Base-by-base conservation (phyloP, 2,329 filamentous ascomycete species). In the Neospermospora avenae region DNA sequence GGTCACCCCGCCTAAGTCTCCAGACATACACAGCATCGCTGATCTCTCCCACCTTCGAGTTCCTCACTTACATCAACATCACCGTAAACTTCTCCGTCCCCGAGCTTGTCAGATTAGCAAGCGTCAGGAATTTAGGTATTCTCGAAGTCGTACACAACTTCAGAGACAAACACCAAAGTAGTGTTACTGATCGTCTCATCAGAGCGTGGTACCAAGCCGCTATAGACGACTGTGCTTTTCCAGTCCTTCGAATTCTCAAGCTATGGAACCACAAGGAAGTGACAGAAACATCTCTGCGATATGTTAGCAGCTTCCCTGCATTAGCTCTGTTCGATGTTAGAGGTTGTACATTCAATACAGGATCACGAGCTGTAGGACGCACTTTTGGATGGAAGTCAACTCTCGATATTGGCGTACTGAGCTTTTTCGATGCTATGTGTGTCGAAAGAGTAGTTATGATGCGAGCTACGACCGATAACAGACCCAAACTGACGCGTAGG, bases 61-160 rank as follows among this genome's bases (percentile, higher is more conserved):
- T 72, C 55, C 65, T 74, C 16, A 65, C 70, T 16, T 62, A 62
- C 18, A 59, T 74, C 14, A 70, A 65, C 46, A 73, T 74, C 18
- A 70, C 70, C 34, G 61, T 64, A 18, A 44, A 49, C 1, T 69
- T 70, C 35, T 25, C 65, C 22, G 53, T 68, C 13, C 58, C 65
- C 1, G 67, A 72, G 20, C 57, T 74, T 7, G 66, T 72, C 58
- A 67, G 69, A 44, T 41, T 74, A 6, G 68, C 70, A n/a, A 58
- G 61, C 11, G 44, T 74, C 22, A 65, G 48, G 13, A 74, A 74
- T 46, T 60, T 74, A 16, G 67, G 63, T 24, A 59, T 65, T 31
- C 62, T 74, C 7, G 71, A 74, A 55, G 67, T 74, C 22, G 59
- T 69, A 8, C 64, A 63, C 20, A 45, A 31, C 22, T 8, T n/a